These are phyloP conservation scores for Platismatia glauca DNA, from an alignment of 495 filamentous ascomycete species.

Conservation along the genomic window DNA sequence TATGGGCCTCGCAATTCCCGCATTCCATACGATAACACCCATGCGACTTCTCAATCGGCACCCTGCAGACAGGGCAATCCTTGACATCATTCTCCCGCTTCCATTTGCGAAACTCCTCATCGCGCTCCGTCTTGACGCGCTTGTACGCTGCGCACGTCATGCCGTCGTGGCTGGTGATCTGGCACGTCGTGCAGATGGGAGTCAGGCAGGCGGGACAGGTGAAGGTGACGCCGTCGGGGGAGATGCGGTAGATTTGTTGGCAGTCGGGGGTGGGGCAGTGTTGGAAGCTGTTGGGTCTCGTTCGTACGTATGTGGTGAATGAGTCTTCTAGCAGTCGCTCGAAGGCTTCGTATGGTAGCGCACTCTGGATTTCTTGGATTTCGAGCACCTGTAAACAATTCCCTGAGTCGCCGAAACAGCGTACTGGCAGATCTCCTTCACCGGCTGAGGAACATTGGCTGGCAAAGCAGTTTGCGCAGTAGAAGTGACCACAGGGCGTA, in stretches of 20 bases:
- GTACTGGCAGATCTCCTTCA: constrained; percentile 20
- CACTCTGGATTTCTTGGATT: constrained; percentile 31
- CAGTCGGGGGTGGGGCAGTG: constrained; percentile 39
- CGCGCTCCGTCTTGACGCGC: constrained; percentile 25
- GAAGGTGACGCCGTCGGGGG: constrained; percentile 18
- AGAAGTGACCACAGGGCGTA: constrained; percentile 36
- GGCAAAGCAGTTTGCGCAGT: constrained; percentile 40
- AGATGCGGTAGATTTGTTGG: constrained; percentile 32
- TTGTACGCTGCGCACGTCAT: constrained; percentile 34
- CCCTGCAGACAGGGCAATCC: constrained; percentile 27
- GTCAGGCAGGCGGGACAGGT: constrained; percentile 33
- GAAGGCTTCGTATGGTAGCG: constrained; percentile 27
- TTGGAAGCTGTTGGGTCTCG: constrained; percentile 26
- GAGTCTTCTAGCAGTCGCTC: constrained; percentile 33
- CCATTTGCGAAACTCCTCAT: constrained; percentile 21
- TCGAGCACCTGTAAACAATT: constrained; percentile 25
- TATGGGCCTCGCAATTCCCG: constrained; percentile 26
- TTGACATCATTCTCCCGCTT: constrained; percentile 24
- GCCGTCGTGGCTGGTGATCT: constrained; percentile 26
- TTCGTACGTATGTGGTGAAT: constrained; percentile 33
- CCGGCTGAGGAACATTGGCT: constrained; percentile 27
- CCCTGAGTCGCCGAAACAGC: constrained; percentile 26
- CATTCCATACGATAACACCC: constrained; percentile 36
- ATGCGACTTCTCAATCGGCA: constrained; percentile 28
- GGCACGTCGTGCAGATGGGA: constrained; percentile 33